These are phyloP conservation scores for Narthecium ossifragum DNA, from an alignment of 106 monocot species.

Conservation along the genomic window DNA sequence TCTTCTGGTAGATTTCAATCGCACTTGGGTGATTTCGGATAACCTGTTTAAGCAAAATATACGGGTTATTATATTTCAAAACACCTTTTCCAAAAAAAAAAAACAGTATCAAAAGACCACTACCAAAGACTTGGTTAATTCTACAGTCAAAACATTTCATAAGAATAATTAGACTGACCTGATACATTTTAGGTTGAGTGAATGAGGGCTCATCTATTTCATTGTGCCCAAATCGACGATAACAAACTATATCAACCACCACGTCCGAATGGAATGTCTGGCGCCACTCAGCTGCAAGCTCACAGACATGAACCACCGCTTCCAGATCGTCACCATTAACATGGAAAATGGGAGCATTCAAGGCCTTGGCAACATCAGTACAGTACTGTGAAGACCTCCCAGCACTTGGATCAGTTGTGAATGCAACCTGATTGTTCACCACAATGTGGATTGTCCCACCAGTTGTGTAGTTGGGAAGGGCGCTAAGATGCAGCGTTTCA, in stretches of 20 bases:
- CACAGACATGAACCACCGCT: slow-evolving; percentile 75
- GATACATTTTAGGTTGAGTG: slow-evolving; percentile 86
- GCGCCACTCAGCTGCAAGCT: slow-evolving; percentile 81
- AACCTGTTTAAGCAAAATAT: slow-evolving; percentile 29
- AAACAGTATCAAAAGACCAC: not conserved
- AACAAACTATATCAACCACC: slow-evolving; percentile 73
- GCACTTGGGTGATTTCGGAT: slow-evolving; percentile 65
- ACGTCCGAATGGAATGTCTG: slow-evolving; percentile 77
- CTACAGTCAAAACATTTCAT: no score
- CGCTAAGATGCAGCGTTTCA: slow-evolving; percentile 79
- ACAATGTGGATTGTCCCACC: slow-evolving; percentile 83
- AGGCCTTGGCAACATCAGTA: slow-evolving; percentile 77
- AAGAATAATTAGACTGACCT: no score
- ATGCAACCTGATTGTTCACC: slow-evolving; percentile 81
- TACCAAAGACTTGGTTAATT: no score
- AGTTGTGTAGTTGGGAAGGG: slow-evolving; percentile 69
- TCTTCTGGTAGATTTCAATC: slow-evolving; percentile 66
- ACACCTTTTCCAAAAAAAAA: not conserved
- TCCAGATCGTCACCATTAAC: slow-evolving; percentile 88
- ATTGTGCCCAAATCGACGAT: slow-evolving; percentile 74
- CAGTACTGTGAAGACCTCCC: slow-evolving; percentile 81
- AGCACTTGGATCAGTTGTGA: slow-evolving; percentile 62
- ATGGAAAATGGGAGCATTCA: slow-evolving; percentile 72
- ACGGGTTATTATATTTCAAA: not conserved
- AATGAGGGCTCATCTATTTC: slow-evolving; percentile 85